Conservation (phyloP, 1,139 yeast genomes). For the Geotrichum macrosporum region DNA sequence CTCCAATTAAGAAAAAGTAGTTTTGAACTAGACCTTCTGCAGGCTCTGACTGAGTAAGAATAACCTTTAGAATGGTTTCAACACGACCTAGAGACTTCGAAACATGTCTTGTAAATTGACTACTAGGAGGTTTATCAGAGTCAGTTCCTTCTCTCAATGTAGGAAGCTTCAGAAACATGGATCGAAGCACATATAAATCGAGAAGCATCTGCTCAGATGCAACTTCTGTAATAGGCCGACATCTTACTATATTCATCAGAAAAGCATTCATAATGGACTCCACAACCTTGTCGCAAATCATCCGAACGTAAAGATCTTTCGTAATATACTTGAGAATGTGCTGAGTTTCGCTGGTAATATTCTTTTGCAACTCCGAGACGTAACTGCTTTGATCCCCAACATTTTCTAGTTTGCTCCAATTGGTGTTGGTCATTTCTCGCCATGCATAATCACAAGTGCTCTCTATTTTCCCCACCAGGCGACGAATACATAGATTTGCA, state of each 20-base stretch:
- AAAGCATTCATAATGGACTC: constrained; percentile 61
- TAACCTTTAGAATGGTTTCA: constrained; percentile 61
- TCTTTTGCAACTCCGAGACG: constrained; percentile 52
- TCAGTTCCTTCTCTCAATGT: constrained; percentile 25
- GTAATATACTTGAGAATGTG: constrained; percentile 57
- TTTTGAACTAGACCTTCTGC: constrained; percentile 60
- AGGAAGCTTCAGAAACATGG: constrained; percentile 53
- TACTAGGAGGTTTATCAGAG: constrained; percentile 18
- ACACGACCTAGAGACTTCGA: constrained; percentile 49
- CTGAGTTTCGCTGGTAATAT: constrained; percentile 46
- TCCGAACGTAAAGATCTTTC: constrained; percentile 66
- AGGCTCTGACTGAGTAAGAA: constrained; percentile 62
- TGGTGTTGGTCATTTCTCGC: constrained; percentile 78
- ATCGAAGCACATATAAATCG: constrained; percentile 64
- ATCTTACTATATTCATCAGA: constrained; percentile 53
- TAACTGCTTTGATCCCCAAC: constrained; percentile 72
- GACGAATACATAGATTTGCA: constrained; percentile 55
- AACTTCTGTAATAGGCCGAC: constrained; percentile 59
- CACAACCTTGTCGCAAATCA: constrained; percentile 70
- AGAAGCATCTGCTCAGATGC: constrained; percentile 78
- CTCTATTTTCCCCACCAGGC: constrained; percentile 56
- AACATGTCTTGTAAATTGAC: constrained; percentile 46
- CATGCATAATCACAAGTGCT: constrained; percentile 65
- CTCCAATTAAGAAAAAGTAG: constrained; percentile 66
- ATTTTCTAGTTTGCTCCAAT: constrained; percentile 62